phyloP scores from a whole-genome alignment of 1,284 basidiomycete species.

The Somion occarium region DNA sequence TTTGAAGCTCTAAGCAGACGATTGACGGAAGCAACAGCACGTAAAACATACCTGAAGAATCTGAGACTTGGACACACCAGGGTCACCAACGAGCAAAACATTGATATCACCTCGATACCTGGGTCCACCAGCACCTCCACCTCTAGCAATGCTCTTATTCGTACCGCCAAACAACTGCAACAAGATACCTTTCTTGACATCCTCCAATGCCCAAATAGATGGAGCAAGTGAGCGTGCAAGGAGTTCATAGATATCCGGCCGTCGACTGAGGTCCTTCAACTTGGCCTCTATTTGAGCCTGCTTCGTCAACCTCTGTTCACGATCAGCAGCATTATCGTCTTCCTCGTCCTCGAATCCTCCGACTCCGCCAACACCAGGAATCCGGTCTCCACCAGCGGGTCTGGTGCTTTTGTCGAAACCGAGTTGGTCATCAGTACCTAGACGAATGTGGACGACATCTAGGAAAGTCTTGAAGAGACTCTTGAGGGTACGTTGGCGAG shows the following conservation, averaged over 20 bases:
- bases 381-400: conserved; percentile 59
- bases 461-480: conserved; percentile 96
- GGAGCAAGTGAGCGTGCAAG: conserved; percentile 88
- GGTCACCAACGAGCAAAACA: conserved; percentile 94
- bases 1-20: neutral
- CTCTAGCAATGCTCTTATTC: conserved; percentile 90
- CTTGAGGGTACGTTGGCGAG: conserved; percentile 88
- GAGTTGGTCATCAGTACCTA: conserved; percentile 68
- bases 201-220: conserved; percentile 97
- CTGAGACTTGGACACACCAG: conserved; percentile 96
- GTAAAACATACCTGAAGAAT: conserved; percentile 74
- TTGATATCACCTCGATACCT: conserved; percentile 98
- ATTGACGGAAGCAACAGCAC: no score
- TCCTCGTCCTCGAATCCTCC: conserved; percentile 54
- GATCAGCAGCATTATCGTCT: conserved; percentile 32
- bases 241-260: conserved; percentile 85
- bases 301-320: conserved; percentile 41
- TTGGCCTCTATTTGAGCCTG: conserved; percentile 58
- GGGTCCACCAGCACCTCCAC: conserved; percentile 93
- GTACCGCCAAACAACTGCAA: conserved; percentile 97
- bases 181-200: conserved; percentile 97
- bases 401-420: conserved; percentile 83
- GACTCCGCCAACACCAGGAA: conserved; percentile 80
- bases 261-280: conserved; percentile 65
- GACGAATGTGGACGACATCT: conserved; percentile 90